phyloP scores from a whole-genome alignment of 2,329 filamentous ascomycete species.

The Fusarium nanum region DNA sequence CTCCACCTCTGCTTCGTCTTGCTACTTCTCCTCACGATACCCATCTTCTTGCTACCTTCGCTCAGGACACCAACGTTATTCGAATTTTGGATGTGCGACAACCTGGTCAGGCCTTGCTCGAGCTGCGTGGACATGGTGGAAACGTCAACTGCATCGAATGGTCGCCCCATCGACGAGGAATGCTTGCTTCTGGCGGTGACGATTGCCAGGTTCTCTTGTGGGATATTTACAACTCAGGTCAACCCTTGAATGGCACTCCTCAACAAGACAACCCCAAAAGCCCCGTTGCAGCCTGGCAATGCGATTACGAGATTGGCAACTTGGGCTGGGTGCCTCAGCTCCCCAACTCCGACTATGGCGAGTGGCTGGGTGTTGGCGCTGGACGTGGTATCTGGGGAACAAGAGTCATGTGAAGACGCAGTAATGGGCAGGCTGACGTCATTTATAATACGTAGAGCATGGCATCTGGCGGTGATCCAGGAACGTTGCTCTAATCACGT shows the following conservation, averaged over 20 bases:
- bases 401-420: constrained; percentile 52
- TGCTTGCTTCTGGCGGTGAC: constrained; percentile 90
- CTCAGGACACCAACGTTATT: constrained; percentile 90
- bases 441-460: constrained; percentile 23
- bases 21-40: constrained; percentile 95
- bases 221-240: constrained; percentile 81
- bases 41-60: constrained; percentile 96
- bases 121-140: constrained; percentile 88
- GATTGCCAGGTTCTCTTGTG: constrained; percentile 92
- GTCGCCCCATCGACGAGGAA: constrained; percentile 87
- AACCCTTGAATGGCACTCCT: constrained; percentile 61
- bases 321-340: constrained; percentile 84
- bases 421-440: constrained; percentile 32
- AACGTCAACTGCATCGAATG: constrained; percentile 94
- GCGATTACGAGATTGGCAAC: constrained; percentile 88
- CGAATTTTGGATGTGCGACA: constrained; percentile 96
- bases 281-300: constrained; percentile 83
- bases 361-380: constrained; percentile 86
- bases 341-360: constrained; percentile 75
- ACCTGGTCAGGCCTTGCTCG: constrained; percentile 92
- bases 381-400: constrained; percentile 86
- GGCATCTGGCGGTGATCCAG: constrained; percentile 11
- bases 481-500: constrained; percentile 40
- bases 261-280: constrained; percentile 69
- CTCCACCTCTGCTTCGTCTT: constrained; percentile 81